Base-by-base conservation (phyloP, 192 early-diverging fungal genomes). In the Linderina pennispora region DNA sequence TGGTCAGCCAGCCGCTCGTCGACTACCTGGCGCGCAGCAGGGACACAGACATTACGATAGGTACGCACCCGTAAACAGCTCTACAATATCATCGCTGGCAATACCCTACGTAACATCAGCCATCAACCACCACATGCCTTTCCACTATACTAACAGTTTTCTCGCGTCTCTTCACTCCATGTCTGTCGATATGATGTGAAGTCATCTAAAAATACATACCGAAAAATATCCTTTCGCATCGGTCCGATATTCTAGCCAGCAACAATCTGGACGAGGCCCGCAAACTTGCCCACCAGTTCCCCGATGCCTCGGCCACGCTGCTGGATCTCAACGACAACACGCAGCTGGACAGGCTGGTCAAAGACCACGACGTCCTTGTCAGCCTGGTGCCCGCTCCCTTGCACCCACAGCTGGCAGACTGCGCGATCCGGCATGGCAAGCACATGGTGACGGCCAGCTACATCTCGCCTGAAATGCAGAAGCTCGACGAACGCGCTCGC, bases 391-490 rank as follows among this genome's bases (percentile, higher is more conserved):
- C 93, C 9, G 91, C 91, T 8, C 82, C 87, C 17, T 75, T 97
- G 43, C 75, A 77, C 50, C 60, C 71, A 13, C 55, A 40, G 2
- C 33, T 76, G 2, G 74, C 74, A 9, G 74, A 85, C 32, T 65
- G 74, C 3, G 88, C 90, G 19, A 82, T 97, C 43, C 74, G 81
- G 38, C 71, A 89, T 51, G 80, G 80, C 50, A 97, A 92, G 67
- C 86, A 91, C 61, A 86, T 97, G 78, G 90, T 97, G 17, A 99
- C 96, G 13, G 90, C 96, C 37, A 90, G 86, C 65, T 99, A 99
- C 61, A 85, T 97, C 36, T 94, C 91, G 7, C 79, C 87, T 2
- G 94, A 84, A 16, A 99, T 99, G 96, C 52, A 77, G 50, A 72
- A 49, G 11, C 68, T 88, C 28, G 81, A 95, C 55, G 58, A 76